Evolutionary conservation across 495 filamentous ascomycete species (phyloP).

Genomic region (Xylaria cubensis): DNA sequence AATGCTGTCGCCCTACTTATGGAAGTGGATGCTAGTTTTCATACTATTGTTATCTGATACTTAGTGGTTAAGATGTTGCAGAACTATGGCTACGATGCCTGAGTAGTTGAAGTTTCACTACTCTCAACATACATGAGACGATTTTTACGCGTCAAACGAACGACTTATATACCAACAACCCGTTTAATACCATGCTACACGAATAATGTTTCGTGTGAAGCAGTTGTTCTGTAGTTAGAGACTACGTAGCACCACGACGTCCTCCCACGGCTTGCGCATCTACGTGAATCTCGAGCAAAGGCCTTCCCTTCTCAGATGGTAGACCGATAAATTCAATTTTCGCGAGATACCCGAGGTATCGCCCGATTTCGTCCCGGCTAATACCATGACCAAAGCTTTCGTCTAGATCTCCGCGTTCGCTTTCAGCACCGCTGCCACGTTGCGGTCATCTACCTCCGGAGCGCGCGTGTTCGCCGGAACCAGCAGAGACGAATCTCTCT

Average conservation of each 20-base stretch:
- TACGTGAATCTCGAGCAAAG: conserved; percentile 56
- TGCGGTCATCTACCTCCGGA: conserved; percentile 68
- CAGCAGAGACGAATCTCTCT: neutral
- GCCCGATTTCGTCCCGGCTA: neutral
- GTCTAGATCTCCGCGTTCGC: neutral
- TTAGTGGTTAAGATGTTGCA: no score
- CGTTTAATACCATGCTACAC: neutral
- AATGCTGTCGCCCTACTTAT: no score
- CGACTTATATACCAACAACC: neutral
- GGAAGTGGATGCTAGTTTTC: no score
- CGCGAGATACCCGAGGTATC: neutral
- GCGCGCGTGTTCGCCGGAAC: conserved; percentile 77
- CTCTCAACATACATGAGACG: no score
- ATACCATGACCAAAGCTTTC: neutral
- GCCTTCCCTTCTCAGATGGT: conserved; percentile 57
- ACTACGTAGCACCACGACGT: conserved; percentile 49
- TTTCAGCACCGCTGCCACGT: neutral
- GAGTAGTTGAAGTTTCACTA: no score
- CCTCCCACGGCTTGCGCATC: conserved; percentile 55
- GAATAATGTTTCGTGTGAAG: neutral
- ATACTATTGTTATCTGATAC: no score
- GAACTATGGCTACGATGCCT: no score
- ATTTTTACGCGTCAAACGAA: no score
- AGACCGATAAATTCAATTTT: conserved; percentile 55
- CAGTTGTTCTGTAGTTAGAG: neutral